Percentiles rank a stretch among this genome's conserved stretches.
These are phyloP conservation scores for Quercus tomentella DNA, from an alignment of 331 rosid species.

Conservation along the genomic window DNA sequence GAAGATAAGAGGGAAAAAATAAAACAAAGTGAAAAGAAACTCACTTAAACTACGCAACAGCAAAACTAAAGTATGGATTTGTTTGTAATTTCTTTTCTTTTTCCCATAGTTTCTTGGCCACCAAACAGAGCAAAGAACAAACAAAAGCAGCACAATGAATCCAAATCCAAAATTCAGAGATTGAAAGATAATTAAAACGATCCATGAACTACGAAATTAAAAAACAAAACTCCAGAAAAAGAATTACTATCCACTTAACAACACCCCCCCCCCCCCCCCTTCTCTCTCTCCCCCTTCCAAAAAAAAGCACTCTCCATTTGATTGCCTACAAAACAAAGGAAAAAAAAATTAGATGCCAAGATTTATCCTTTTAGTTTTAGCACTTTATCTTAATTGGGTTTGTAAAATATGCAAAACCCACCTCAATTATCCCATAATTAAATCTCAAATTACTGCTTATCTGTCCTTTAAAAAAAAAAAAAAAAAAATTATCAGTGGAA, in stretches of 20 bases:
- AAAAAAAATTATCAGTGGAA: too few relatives aligned
- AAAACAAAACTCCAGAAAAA: background rate
- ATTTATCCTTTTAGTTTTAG: background rate
- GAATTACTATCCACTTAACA: background rate
- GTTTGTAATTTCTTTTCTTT: conserved; percentile 21
- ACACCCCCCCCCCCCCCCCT: too few relatives aligned
- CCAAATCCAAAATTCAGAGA: conserved; percentile 18
- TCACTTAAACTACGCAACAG: too few relatives aligned
- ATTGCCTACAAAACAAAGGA: background rate
- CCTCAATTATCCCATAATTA: background rate
- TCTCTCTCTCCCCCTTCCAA: too few relatives aligned
- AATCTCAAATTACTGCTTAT: background rate
- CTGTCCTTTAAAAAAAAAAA: background rate
- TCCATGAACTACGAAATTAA: background rate
- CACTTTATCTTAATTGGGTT: background rate
- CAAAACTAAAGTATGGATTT: too few relatives aligned
- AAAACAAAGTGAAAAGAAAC: too few relatives aligned
- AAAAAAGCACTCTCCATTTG: too few relatives aligned
- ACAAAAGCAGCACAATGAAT: background rate
- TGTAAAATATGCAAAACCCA: background rate
- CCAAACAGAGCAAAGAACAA: conserved; percentile 13
- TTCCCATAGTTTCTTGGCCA: conserved; percentile 17
- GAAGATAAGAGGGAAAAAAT: background rate
- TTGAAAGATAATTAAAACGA: conserved; percentile 11
- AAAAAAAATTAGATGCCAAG: background rate